Evolutionary conservation across 495 filamentous ascomycete genomes (phyloP).

Genomic region (Aspergillus leporis): DNA sequence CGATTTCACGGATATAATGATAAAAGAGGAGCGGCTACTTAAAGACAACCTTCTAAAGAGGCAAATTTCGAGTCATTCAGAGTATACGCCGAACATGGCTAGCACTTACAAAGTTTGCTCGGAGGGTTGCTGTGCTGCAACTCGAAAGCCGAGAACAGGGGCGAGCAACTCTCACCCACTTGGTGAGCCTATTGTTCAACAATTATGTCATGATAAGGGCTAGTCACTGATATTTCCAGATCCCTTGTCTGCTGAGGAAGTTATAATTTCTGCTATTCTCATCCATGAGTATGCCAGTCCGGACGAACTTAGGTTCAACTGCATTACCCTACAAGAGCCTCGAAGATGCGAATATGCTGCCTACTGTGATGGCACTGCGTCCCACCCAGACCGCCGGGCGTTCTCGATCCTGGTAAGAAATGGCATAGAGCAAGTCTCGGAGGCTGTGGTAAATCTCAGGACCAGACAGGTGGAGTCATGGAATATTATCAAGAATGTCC

Average conservation of each 20-base stretch:
- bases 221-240: slow-evolving; percentile 17
- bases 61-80: background rate
- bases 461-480: slow-evolving; percentile 68
- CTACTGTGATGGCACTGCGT: slow-evolving; percentile 62
- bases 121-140: background rate
- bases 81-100: background rate
- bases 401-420: slow-evolving; percentile 36
- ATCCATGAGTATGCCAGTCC: slow-evolving; percentile 33
- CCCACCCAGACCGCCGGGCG: slow-evolving; percentile 30
- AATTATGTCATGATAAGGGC: background rate
- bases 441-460: slow-evolving; percentile 73
- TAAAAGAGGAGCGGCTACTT: background rate
- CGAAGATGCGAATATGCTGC: slow-evolving; percentile 74
- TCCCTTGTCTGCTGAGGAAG: slow-evolving; percentile 36
- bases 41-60: background rate
- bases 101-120: background rate
- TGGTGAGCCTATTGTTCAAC: background rate
- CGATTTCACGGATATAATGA: background rate
- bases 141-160: background rate
- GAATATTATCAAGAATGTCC: slow-evolving; percentile 71
- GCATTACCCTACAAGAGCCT: slow-evolving; percentile 78
- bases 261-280: slow-evolving; percentile 30
- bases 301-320: slow-evolving; percentile 70
- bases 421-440: slow-evolving; percentile 52
- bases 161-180: background rate